phyloP scores from a whole-genome alignment of 805 yeast genomes.

The Saturnispora serradocipensis region DNA sequence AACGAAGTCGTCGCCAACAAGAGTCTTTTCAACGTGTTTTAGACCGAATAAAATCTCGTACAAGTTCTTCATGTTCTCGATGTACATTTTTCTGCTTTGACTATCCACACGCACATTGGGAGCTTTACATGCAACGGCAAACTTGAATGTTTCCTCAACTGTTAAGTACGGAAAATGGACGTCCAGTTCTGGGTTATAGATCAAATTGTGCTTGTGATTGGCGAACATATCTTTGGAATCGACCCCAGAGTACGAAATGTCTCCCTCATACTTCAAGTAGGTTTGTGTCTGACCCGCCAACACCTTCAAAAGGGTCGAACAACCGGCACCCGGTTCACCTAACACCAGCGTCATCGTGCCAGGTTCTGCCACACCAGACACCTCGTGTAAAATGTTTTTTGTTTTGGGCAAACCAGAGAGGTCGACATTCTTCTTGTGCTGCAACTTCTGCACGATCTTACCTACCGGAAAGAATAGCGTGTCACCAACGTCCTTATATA shows the following conservation, averaged over 20 bases:
- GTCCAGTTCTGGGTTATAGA: slow-evolving; percentile 49
- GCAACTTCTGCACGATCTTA: slow-evolving; percentile 9
- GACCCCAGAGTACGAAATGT: slow-evolving; percentile 39
- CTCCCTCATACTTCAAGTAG: slow-evolving; percentile 31
- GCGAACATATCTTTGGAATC: slow-evolving; percentile 38
- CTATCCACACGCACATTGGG: slow-evolving; percentile 39
- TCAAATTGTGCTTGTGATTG: slow-evolving; percentile 35
- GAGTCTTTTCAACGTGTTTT: slow-evolving; percentile 50
- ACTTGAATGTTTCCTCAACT: slow-evolving; percentile 45
- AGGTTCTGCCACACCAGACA: slow-evolving; percentile 27
- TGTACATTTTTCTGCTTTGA: slow-evolving; percentile 32
- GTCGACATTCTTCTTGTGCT: slow-evolving; percentile 23
- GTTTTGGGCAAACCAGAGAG: slow-evolving; percentile 12
- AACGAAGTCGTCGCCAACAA: slow-evolving; percentile 58
- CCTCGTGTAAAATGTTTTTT: slow-evolving; percentile 17
- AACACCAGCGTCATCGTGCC: slow-evolving; percentile 48
- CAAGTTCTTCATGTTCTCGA: slow-evolving; percentile 36
- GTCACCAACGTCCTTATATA: slow-evolving; percentile 37
- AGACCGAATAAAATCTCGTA: slow-evolving; percentile 47
- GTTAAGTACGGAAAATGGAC: slow-evolving; percentile 45
- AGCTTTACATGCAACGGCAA: slow-evolving; percentile 47
- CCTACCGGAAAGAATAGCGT: slow-evolving; percentile 28
- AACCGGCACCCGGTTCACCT: slow-evolving; percentile 58
- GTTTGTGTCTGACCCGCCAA: slow-evolving; percentile 36
- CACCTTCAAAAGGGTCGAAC: slow-evolving; percentile 44